These are phyloP conservation scores for Alectoria sarmentosa DNA, from an alignment of 495 filamentous ascomycete genomes.

Conservation along the genomic window DNA sequence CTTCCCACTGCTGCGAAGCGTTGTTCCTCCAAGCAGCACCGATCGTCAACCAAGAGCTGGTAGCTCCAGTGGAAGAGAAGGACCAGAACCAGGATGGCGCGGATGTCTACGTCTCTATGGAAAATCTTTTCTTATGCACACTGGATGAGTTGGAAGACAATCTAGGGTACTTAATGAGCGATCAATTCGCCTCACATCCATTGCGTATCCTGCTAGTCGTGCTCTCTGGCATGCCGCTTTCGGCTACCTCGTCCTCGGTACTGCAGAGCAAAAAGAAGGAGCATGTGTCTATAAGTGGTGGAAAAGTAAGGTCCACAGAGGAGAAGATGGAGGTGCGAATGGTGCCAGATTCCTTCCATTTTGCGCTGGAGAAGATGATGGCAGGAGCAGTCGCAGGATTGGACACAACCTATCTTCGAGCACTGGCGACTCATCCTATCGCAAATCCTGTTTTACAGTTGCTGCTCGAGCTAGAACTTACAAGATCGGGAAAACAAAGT, in stretches of 20 bases:
- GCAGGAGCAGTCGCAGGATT: slow-evolving; percentile 60
- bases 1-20: slow-evolving; percentile 93
- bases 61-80: slow-evolving; percentile 37
- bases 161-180: slow-evolving; percentile 75
- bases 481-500: slow-evolving; percentile 56
- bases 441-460: slow-evolving; percentile 88
- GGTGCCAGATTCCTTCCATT: slow-evolving; percentile 72
- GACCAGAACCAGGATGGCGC: slow-evolving; percentile 27
- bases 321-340: slow-evolving; percentile 33
- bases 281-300: slow-evolving; percentile 49
- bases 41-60: slow-evolving; percentile 64
- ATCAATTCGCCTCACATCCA: slow-evolving; percentile 85
- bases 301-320: slow-evolving; percentile 26
- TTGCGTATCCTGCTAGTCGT: slow-evolving; percentile 79
- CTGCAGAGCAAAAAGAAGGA: slow-evolving; percentile 89
- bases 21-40: slow-evolving; percentile 78
- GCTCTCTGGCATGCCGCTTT: slow-evolving; percentile 72
- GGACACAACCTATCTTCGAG: slow-evolving; percentile 64
- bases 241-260: slow-evolving; percentile 57
- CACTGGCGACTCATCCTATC: slow-evolving; percentile 77
- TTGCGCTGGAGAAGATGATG: slow-evolving; percentile 72
- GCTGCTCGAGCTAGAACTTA: slow-evolving; percentile 74
- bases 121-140: slow-evolving; percentile 73
- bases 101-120: slow-evolving; percentile 54
- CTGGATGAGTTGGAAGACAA: slow-evolving; percentile 78